Conservation (phyloP, 768 basidiomycete genomes). For the Russula sp. region DNA sequence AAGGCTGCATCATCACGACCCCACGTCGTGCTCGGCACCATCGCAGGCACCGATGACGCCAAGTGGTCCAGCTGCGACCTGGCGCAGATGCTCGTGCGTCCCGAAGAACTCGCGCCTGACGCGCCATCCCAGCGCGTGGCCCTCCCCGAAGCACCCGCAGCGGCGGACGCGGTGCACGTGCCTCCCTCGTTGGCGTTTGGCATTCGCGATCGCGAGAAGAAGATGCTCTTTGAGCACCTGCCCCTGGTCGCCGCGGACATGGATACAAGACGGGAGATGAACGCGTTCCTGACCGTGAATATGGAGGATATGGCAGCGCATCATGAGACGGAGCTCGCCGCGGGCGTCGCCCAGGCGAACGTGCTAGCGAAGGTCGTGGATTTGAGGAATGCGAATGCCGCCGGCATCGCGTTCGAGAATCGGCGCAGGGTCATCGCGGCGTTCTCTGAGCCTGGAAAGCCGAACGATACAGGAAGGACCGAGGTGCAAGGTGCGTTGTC, state of each 20-base stretch:
- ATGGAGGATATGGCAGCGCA: background rate
- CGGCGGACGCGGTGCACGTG: slow-evolving; percentile 33
- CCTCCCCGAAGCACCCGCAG: slow-evolving; percentile 15
- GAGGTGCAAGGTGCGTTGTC: slow-evolving; percentile 78
- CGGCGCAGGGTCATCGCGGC: slow-evolving; percentile 65
- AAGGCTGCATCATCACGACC: slow-evolving; percentile 38
- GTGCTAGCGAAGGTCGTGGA: slow-evolving; percentile 67
- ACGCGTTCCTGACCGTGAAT: background rate
- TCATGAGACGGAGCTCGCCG: slow-evolving; percentile 26
- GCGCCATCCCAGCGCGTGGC: background rate
- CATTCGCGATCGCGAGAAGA: slow-evolving; percentile 48
- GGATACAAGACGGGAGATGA: background rate
- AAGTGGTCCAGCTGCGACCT: slow-evolving; percentile 68
- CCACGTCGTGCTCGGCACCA: slow-evolving; percentile 70
- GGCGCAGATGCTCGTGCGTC: slow-evolving; percentile 41
- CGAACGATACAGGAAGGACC: slow-evolving; percentile 70
- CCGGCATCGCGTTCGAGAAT: slow-evolving; percentile 84
- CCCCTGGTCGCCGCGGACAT: slow-evolving; percentile 43
- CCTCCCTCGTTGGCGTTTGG: slow-evolving; percentile 60
- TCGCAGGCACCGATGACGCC: slow-evolving; percentile 52
- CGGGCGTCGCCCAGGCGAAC: slow-evolving; percentile 41
- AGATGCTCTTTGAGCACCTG: slow-evolving; percentile 58
- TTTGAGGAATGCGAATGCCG: slow-evolving; percentile 80
- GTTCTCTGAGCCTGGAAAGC: slow-evolving; percentile 66
- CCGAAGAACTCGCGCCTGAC: slow-evolving; percentile 15